These are phyloP conservation scores for Ophiostoma perfectum DNA, from an alignment of 2,329 filamentous ascomycete genomes.

Conservation along the genomic window DNA sequence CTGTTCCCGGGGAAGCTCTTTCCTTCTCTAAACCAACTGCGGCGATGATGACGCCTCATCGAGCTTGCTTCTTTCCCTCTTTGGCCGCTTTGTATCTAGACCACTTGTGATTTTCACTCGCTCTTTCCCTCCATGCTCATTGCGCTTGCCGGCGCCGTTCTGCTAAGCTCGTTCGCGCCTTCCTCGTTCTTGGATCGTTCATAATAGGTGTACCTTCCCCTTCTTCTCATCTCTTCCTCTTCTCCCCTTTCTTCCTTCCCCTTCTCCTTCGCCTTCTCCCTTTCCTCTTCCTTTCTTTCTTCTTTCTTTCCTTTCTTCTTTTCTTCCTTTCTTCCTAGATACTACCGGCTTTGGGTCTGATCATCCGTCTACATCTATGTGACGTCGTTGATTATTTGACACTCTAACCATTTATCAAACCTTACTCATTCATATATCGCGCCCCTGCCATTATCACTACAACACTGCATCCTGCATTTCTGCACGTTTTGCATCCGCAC, in stretches of 20 bases:
- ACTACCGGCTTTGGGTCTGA: slow-evolving; percentile 7
- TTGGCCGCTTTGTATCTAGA: neutral
- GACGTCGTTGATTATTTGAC: neutral
- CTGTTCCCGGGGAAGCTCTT: slow-evolving; percentile 1
- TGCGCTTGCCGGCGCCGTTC: neutral
- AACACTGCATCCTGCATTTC: neutral
- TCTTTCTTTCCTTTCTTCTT: neutral
- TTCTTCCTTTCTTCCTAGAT: neutral
- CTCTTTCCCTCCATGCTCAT: slow-evolving; percentile 1
- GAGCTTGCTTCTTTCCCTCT: neutral
- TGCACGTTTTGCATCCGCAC: neutral
- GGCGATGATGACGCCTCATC: slow-evolving; percentile 12
- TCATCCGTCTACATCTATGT: neutral
- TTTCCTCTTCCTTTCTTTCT: neutral
- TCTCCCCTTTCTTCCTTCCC: neutral
- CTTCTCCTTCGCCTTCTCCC: neutral
- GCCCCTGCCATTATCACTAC: neutral
- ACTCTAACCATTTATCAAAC: neutral
- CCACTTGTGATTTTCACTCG: neutral
- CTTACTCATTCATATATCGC: neutral
- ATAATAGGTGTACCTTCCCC: slow-evolving; percentile 1
- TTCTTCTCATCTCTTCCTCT: neutral
- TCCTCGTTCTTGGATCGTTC: neutral
- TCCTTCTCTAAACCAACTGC: slow-evolving; percentile 11
- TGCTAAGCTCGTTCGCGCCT: slow-evolving; percentile 1